Evolutionary conservation across 306 rosid genomes (phyloP), one percentile per base, ranked within the genome.

Genomic region (Rubus idaeus): DNA sequence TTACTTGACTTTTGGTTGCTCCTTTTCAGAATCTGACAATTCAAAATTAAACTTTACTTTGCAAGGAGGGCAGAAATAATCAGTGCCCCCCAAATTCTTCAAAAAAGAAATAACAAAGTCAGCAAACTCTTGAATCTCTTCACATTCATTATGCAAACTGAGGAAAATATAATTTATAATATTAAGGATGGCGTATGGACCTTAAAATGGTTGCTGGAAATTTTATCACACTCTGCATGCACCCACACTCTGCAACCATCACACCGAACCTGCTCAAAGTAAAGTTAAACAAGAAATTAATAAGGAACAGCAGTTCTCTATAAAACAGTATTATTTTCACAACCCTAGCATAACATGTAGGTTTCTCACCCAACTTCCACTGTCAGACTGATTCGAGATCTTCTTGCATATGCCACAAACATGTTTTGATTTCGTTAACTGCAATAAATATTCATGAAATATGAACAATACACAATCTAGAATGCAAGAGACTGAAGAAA

Each of bases 181-280:
- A 85, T 79, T 35, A 46, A 67, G 70, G 49, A 69, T 49, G 63
- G 58, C 5, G 58, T 76, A 82, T 70, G 83, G 68, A 96, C 99
- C 99, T 92, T 92, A 74, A 91, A 91, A 68, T 71, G 90, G 77
- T 87, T 88, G 81, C 89, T 87, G 78, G 96, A 87, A 87, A 92
- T 91, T 85, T 88, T 88, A 90, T 91, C 99, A 10, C 99, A 96
- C 81, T 88, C 99, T 2, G 98, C 97, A 10, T 96, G 99, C 83
- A 96, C 99, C 99, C 99, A 96, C 64, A 92, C 98, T 83, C 90
- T 93, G 83, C 99, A 96, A 78, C 99, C 98, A 78, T 96, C 99
- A 80, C 99, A 96, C 18, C 98, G 99, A 57, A 96, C 99, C 99
- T 96, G 83, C 78, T 83, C 77, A 60, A 75, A 82, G 58, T 63